Evolutionary conservation across 345 rosid genomes (phyloP).

Genomic region (Mangifera indica): DNA sequence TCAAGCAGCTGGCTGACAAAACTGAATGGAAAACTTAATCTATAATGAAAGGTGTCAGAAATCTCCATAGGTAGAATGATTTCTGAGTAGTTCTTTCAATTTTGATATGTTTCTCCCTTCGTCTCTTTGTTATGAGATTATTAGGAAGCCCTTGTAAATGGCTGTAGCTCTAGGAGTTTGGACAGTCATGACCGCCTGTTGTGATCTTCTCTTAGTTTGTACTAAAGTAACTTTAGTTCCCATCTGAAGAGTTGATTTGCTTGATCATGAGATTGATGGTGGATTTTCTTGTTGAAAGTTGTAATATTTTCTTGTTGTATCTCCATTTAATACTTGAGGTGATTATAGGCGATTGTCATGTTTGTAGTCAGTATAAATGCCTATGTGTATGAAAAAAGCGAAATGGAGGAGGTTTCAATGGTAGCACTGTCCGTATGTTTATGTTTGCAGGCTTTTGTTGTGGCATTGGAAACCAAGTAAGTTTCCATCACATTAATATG

Average conservation of each 20-base stretch:
- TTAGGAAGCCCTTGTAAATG: neutral
- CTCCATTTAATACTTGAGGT: constrained; percentile 9
- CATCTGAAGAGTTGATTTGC: neutral
- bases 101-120: neutral
- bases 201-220: neutral
- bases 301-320: neutral
- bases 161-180: neutral
- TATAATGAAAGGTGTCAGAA: neutral
- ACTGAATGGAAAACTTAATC: neutral
- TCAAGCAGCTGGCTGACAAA: neutral
- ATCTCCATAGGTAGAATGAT: neutral
- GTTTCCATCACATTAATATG: constrained; percentile 19
- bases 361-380: constrained; percentile 80
- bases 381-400: constrained; percentile 85
- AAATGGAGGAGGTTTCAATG: constrained; percentile 95
- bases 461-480: constrained; percentile 90
- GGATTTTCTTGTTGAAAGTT: neutral
- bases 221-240: neutral
- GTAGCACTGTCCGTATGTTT: constrained; percentile 96
- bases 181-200: neutral
- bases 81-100: neutral
- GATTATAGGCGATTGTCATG: constrained; percentile 81
- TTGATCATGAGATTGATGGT: neutral
- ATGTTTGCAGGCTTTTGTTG: constrained; percentile 98
- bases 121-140: too few relatives aligned